Conservation (phyloP, 2,329 filamentous ascomycete genomes). For the Zymoseptoria ardabiliae region DNA sequence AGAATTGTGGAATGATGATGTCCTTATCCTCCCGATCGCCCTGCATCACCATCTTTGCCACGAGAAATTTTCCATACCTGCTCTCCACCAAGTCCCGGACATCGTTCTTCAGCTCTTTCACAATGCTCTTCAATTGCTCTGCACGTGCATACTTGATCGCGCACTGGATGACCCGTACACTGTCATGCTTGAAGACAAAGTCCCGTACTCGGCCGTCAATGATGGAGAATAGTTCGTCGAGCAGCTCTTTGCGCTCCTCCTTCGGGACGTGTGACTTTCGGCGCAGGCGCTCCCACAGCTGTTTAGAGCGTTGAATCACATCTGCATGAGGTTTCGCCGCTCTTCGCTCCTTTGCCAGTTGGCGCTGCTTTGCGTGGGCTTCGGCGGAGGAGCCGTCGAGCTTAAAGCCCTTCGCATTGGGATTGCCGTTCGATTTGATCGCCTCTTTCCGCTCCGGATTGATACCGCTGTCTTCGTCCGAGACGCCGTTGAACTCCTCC, state of each 20-base stretch:
- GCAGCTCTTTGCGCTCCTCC: constrained; percentile 78
- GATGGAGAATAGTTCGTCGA: constrained; percentile 83
- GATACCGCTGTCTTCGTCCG: constrained; percentile 7
- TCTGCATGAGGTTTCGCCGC: constrained; percentile 89
- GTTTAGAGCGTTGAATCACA: constrained; percentile 80
- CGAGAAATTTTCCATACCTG: constrained; percentile 93
- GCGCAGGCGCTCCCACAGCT: constrained; percentile 90
- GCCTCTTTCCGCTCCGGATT: constrained; percentile 9
- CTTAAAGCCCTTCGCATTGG: constrained; percentile 29
- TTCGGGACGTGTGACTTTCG: constrained; percentile 88
- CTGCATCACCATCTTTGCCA: constrained; percentile 92
- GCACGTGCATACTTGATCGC: constrained; percentile 90
- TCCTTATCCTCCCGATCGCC: constrained; percentile 81
- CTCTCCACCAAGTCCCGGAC: constrained; percentile 84
- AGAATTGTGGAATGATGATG: constrained; percentile 88
- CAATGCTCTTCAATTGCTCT: constrained; percentile 79
- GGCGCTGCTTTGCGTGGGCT: constrained; percentile 88
- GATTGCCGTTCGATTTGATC: constrained; percentile 7
- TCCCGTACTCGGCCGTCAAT: constrained; percentile 87
- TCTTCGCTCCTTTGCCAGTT: constrained; percentile 79
- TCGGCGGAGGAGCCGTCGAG: constrained; percentile 65
- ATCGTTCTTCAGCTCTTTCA: constrained; percentile 74
- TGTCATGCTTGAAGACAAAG: constrained; percentile 97
- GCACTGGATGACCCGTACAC: constrained; percentile 91
- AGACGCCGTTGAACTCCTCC: constrained; percentile 2